Evolutionary conservation across 1,284 basidiomycete genomes (phyloP), one percentile per base, ranked within the genome.

Genomic region (Clitocybe nebularis): DNA sequence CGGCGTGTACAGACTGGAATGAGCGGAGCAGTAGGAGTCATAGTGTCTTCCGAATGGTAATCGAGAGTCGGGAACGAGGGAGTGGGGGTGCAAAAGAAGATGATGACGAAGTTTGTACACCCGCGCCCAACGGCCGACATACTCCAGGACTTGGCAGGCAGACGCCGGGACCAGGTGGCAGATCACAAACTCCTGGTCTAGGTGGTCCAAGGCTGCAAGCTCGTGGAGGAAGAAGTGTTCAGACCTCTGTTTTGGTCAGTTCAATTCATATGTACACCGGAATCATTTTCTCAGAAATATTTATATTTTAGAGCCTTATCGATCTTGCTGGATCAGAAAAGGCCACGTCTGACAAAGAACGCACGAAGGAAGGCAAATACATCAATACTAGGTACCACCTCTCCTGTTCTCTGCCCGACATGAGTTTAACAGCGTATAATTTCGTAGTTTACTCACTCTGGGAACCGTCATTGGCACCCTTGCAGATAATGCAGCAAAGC

Each of bases 241-340:
- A 84, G 53, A 90, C 86, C 34, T 89, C 84, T 16, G 87, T 90
- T 3, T 62, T 94, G 66, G 86, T 88, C 39, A 43, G 79, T 22
- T 37, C n/a, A 17, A 30, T 42, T 14, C n/a, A n/a, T 8, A 42
- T 13, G 25, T 8, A 28, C 20, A 3, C 17, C 33, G 16, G 28
- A 47, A 19, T 29, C 28, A 21, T 34, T 39, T 21, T 41, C 55
- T 58, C n/a, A n/a, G n/a, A 41, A 51, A 57, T 26, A 34, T 42
- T 17, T 25, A 8, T 24, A 10, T 50, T 58, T 44, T 56, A 91
- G 76, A 89, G 81, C 61, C 73, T 96, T 34, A 94, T 96, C 49
- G 94, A 99, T 72, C 72, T 99, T n/a, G 95, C 95, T 34, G 95
- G 95, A 0, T 95, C 91, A 1, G 95, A 99, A 61, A 93, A 89